Base-by-base conservation (phyloP, 805 yeast species). In the Tetrapisispora arboricola region DNA sequence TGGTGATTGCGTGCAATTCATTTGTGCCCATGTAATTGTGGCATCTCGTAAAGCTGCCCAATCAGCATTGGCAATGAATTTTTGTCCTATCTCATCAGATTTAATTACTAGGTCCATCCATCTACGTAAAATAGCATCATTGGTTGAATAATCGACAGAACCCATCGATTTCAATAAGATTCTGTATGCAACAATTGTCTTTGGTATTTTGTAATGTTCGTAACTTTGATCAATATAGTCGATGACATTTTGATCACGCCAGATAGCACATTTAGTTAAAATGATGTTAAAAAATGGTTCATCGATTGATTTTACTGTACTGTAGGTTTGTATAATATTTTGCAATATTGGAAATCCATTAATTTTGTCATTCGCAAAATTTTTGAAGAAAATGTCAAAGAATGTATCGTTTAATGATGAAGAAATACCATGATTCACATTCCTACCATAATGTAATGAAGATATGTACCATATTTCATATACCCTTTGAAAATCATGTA, bases 41-140 rank as follows among this genome's bases (percentile, higher is more conserved):
- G 88, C 84, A 57, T 79, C 85, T 64, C 87, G 74, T 40, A 82
- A 58, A 2, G 87, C 80, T 20, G 84, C 78, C 87, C 87, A 82
- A 61, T 81, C 87, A 10, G 88, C 88, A 57, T 75, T 76, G 4
- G 87, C 85, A 50, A 82, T 76, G 56, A 76, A 79, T 19, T 56
- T 60, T 59, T 71, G 73, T 8, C 75, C 75, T 40, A 66, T 67
- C 29, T 57, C 55, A 19, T 70, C 71, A 44, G 76, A 74, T 48
- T 73, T 68, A 25, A 43, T 35, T 22, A 77, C 55, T 26, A 72
- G 58, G 33, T 71, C 70, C 44, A 66, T 61, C 84, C 84, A 79
- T 44, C 64, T 66, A n/a, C 55, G 47, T 45, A 75, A 58, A 45
- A 84, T 77, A 42, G 73, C 78, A 11, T 61, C 62, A 25, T 71